Base-by-base conservation (phyloP, 163 green algal species). In the Volvox carteri region DNA sequence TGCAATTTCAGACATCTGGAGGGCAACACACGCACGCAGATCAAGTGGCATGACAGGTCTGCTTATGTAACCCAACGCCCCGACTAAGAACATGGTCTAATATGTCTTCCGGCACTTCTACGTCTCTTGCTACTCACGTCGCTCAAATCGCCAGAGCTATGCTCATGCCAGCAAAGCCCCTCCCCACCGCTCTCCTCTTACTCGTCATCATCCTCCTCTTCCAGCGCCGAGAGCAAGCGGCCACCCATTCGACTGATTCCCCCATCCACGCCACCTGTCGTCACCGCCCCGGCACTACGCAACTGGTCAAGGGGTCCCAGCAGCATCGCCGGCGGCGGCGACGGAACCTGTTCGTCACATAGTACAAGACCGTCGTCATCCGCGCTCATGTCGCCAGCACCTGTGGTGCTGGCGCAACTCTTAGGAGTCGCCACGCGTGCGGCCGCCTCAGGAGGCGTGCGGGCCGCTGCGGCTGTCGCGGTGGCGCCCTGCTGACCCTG, bases 121-220 rank as follows among this genome's bases (percentile, higher is more conserved):
- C n/a, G n/a, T n/a, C n/a, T n/a, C n/a, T n/a, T n/a, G n/a, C n/a
- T n/a, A n/a, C n/a, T n/a, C n/a, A n/a, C n/a, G n/a, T n/a, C n/a
- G n/a, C n/a, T n/a, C n/a, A n/a, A n/a, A n/a, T n/a, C n/a, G n/a
- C n/a, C n/a, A n/a, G n/a, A n/a, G n/a, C n/a, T n/a, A n/a, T n/a
- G n/a, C n/a, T n/a, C n/a, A n/a, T n/a, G n/a, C n/a, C n/a, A n/a
- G n/a, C n/a, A n/a, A n/a, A n/a, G n/a, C n/a, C n/a, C n/a, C n/a
- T n/a, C 5, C 54, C 54, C 54, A 65, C 2, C 8, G 30, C 16
- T 48, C 46, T 23, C 65, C 30, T 9, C 2, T 75, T 33, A 75
- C 35, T 86, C 39, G 12, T 76, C 78, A 7, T 86, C 78, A 14
- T 87, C 81, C 7, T 87, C 81, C 65, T 87, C 81, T 33, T 42